Evolutionary conservation across 148 eudicot species (phyloP).

Genomic region (Rhododendron williamsianum): DNA sequence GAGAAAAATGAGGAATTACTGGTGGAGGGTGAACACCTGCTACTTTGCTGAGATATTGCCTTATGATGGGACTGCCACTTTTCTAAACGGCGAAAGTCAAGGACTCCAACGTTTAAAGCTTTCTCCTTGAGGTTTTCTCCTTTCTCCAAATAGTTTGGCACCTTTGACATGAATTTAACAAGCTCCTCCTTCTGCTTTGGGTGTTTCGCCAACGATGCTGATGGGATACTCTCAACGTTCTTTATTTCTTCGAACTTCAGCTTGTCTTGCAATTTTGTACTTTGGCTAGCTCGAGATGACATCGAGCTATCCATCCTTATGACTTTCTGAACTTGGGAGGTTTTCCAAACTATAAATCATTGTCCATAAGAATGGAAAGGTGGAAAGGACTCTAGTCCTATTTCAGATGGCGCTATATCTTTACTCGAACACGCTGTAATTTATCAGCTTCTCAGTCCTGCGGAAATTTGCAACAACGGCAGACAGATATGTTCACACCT

Average conservation of each 20-base stretch:
- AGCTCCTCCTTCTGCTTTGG: conserved; percentile 57
- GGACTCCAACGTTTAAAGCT: conserved; percentile 75
- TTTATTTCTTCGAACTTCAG: conserved; percentile 40
- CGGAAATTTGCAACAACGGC: neutral
- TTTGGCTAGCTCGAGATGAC: conserved; percentile 27
- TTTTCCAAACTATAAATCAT: conserved; percentile 11
- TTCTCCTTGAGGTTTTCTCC: conserved; percentile 52
- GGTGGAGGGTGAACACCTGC: conserved; percentile 42
- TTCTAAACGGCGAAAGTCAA: conserved; percentile 65
- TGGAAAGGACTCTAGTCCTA: conserved; percentile 12
- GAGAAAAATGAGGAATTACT: conserved; percentile 45
- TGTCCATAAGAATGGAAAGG: conserved; percentile 23
- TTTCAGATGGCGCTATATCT: neutral
- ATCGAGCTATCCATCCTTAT: conserved; percentile 23
- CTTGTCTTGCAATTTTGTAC: conserved; percentile 47
- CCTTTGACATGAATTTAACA: conserved; percentile 73
- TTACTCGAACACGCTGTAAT: neutral
- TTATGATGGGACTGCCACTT: conserved; percentile 57
- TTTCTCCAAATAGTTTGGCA: conserved; percentile 73
- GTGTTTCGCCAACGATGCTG: conserved; percentile 26
- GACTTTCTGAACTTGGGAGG: conserved; percentile 20
- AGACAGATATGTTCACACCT: neutral
- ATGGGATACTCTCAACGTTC: conserved; percentile 21
- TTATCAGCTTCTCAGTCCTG: conserved; percentile 10
- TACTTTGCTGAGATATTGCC: conserved; percentile 19